These are phyloP conservation scores for Coleophoma cylindrospora DNA, from an alignment of 2,329 filamentous ascomycete species.

Conservation along the genomic window DNA sequence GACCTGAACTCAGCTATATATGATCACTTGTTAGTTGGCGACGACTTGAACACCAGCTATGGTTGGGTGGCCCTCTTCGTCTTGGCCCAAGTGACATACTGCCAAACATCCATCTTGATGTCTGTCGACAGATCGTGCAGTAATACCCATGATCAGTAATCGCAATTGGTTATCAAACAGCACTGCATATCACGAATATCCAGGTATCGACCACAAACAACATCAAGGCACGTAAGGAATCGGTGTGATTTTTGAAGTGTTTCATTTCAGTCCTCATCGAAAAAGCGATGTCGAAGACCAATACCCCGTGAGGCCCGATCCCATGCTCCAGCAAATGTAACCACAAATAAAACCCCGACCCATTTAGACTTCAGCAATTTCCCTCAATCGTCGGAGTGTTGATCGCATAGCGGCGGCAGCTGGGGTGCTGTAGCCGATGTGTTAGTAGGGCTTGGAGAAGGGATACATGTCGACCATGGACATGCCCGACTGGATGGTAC, in stretches of 20 bases:
- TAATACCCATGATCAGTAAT: too few species aligned
- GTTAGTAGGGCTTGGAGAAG: conserved; percentile 5
- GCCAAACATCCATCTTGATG: too few species aligned
- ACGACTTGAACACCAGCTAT: too few species aligned
- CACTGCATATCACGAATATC: too few species aligned
- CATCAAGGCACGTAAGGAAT: neutral
- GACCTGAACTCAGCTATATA: too few species aligned
- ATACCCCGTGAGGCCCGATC: conserved; percentile 21
- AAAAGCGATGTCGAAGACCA: conserved; percentile 24
- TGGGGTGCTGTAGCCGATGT: conserved; percentile 60
- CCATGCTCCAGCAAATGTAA: conserved; percentile 28
- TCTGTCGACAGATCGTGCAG: too few species aligned
- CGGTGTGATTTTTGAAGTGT: conserved; percentile 19
- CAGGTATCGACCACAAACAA: too few species aligned
- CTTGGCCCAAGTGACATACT: too few species aligned
- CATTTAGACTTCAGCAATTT: conserved; percentile 90
- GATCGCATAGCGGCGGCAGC: conserved; percentile 92
- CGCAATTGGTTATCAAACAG: too few species aligned
- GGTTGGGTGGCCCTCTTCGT: too few species aligned
- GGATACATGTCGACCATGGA: neutral
- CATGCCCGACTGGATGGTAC: conserved; percentile 35
- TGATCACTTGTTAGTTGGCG: too few species aligned
- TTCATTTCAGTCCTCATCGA: conserved; percentile 25
- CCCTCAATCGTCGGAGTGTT: conserved; percentile 92
- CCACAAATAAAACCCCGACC: conserved; percentile 17